Conservation (phyloP, 2,329 filamentous ascomycete genomes). For the Aschersonia sp. region DNA sequence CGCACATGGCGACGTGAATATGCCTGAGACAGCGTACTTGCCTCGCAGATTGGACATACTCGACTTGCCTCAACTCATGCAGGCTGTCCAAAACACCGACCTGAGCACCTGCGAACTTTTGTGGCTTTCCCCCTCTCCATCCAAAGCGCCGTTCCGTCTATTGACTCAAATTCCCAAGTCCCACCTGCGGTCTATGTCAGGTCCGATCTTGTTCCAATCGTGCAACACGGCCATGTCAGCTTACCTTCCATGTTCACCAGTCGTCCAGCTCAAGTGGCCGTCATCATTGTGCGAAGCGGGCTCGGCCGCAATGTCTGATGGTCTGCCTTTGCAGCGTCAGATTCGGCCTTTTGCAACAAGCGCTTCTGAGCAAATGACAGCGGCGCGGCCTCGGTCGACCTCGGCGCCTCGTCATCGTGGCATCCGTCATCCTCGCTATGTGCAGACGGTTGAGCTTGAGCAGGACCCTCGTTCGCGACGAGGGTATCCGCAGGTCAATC, state of each 20-base stretch:
- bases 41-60: no score
- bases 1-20: no score
- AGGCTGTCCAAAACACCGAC: no score
- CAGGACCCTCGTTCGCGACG: conserved; percentile 72
- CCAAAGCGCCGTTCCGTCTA: no score
- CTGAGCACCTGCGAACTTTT: no score
- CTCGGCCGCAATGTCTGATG: conserved; percentile 45
- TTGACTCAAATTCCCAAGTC: no score
- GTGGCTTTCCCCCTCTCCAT: no score
- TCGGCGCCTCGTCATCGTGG: conserved; percentile 24
- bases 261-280: conserved; percentile 37
- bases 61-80: no score
- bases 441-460: conserved; percentile 43
- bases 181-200: no score
- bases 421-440: conserved; percentile 25
- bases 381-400: conserved; percentile 29
- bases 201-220: no score
- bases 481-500: conserved; percentile 86
- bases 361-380: conserved; percentile 29
- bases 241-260: conserved; percentile 15
- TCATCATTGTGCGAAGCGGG: conserved; percentile 55
- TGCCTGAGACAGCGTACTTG: no score
- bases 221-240: conserved; percentile 1
- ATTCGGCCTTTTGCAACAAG: conserved; percentile 29
- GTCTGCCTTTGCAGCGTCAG: conserved; percentile 26